A percentile compares a stretch with the other conserved stretches of the same genome.
These are phyloP conservation scores for Ceratocystis harringtonii DNA, from an alignment of 2,329 filamentous ascomycete species.

Conservation along the genomic window DNA sequence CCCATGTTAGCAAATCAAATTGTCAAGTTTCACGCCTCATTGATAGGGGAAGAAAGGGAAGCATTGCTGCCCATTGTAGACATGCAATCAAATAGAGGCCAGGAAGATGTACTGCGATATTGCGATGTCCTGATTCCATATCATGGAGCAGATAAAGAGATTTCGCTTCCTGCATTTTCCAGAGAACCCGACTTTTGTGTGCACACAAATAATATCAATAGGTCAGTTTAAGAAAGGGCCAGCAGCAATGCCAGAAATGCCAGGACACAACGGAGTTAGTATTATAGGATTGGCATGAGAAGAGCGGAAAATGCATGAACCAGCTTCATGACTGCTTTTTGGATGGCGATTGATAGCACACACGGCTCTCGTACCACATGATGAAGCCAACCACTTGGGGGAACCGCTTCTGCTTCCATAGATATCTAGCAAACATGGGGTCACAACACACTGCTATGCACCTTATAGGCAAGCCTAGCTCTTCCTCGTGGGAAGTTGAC, in stretches of 20 bases:
- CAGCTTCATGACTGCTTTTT: neutral
- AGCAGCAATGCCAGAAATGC: neutral
- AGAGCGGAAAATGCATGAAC: neutral
- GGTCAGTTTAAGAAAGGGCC: neutral
- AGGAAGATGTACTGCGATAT: neutral
- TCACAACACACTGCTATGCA: neutral
- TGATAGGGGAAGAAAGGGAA: neutral
- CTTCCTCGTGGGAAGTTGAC: neutral
- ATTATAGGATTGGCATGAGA: neutral
- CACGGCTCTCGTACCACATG: neutral
- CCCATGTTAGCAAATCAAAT: neutral
- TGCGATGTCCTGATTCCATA: neutral
- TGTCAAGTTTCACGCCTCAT: neutral
- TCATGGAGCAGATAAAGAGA: neutral
- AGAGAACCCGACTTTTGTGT: neutral
- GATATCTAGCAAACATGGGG: neutral
- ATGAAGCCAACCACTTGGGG: neutral
- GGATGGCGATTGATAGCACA: neutral
- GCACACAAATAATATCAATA: neutral
- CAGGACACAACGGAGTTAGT: neutral
- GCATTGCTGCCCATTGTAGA: no score
- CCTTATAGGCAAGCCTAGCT: no score
- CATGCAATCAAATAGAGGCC: neutral
- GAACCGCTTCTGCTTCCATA: neutral
- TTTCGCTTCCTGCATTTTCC: neutral